Evolutionary conservation across 2,329 filamentous ascomycete species (phyloP), one percentile per base, ranked within the genome.

Genomic region (Furcasterigmium sp.): DNA sequence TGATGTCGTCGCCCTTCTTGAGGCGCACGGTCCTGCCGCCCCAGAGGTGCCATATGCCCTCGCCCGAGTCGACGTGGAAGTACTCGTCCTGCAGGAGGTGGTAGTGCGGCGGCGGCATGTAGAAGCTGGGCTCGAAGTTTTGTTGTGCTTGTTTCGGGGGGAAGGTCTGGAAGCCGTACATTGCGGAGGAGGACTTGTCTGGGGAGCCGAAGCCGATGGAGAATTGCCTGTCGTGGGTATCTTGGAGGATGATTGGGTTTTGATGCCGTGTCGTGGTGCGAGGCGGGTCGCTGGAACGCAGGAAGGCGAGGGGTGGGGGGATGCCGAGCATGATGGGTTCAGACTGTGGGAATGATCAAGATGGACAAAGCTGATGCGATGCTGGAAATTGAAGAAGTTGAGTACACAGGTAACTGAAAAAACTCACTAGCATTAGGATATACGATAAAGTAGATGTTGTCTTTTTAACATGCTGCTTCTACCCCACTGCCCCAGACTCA

Each of bases 41-140:
- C 10, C 57, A 49, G 8, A 49, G 42, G 11, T 47, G 43, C 47
- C 47, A 49, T n/a, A 40, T 47, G 5, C 47, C 47, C 7, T 40
- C 26, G 21, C 52, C 52, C 9, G 39, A 39, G 13, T 41, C 21
- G 23, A 54, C 46, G n/a, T 38, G 43, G 40, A 54, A 54, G 44
- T 49, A 41, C 35, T 54, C 52, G 37, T 52, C 46, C 29, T 52
- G 47, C 30, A 47, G 38, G 17, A 54, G 45, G 37, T 54, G 52
- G 37, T 49, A 54, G 41, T 54, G 52, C n/a, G 45, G 47, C 13
- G 52, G 52, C 11, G 52, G 52, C 38, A 41, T 18, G 40, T 41
- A 49, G n/a, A 41, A 38, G 21, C 37, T 46, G 5, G 28, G 21
- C 14, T 39, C 29, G 7, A 18, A 17, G 17, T 38, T 29, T 18